A percentile compares a stretch with the other conserved stretches of the same genome.
These are phyloP conservation scores for Misopates orontium DNA, from an alignment of 257 asterid species.

Conservation along the genomic window DNA sequence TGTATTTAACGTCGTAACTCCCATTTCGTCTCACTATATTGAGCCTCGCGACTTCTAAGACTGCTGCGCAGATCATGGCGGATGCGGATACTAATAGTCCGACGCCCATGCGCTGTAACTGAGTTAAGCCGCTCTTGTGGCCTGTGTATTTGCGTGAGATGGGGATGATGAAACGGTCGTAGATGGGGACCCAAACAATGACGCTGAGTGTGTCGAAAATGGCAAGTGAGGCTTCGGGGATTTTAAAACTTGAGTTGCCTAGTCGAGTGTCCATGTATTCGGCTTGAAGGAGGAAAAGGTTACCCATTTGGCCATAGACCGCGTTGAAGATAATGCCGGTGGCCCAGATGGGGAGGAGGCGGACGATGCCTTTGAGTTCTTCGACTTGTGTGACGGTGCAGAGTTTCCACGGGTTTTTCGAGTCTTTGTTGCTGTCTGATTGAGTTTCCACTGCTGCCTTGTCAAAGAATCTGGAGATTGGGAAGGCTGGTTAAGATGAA, in stretches of 20 bases:
- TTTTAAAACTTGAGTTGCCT: conserved; percentile 45
- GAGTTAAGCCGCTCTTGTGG: conserved; percentile 51
- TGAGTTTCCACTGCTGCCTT: conserved; percentile 56
- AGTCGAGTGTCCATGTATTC: conserved; percentile 51
- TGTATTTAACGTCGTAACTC: conserved; percentile 29
- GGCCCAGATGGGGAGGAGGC: conserved; percentile 64
- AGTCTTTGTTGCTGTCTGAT: conserved; percentile 34
- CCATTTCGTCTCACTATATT: conserved; percentile 35
- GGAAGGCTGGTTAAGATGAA: no score
- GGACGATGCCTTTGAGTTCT: conserved; percentile 57
- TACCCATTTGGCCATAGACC: conserved; percentile 62
- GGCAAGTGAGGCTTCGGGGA: conserved; percentile 64
- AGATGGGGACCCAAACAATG: conserved; percentile 70
- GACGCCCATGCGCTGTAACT: conserved; percentile 44
- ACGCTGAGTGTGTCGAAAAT: conserved; percentile 63
- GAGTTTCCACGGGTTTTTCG: conserved; percentile 50
- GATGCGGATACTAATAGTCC: conserved; percentile 54
- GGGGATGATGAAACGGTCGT: conserved; percentile 41
- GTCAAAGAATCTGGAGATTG: conserved; percentile 54
- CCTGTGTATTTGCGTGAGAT: conserved; percentile 48
- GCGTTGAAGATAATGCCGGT: conserved; percentile 64
- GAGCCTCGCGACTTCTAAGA: conserved; percentile 42
- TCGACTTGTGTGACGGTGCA: conserved; percentile 77
- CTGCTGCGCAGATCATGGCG: conserved; percentile 47
- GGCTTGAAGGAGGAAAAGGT: conserved; percentile 58